These are phyloP conservation scores for Boletus hoseneyae DNA, from an alignment of 1,284 basidiomycete genomes.

Conservation along the genomic window DNA sequence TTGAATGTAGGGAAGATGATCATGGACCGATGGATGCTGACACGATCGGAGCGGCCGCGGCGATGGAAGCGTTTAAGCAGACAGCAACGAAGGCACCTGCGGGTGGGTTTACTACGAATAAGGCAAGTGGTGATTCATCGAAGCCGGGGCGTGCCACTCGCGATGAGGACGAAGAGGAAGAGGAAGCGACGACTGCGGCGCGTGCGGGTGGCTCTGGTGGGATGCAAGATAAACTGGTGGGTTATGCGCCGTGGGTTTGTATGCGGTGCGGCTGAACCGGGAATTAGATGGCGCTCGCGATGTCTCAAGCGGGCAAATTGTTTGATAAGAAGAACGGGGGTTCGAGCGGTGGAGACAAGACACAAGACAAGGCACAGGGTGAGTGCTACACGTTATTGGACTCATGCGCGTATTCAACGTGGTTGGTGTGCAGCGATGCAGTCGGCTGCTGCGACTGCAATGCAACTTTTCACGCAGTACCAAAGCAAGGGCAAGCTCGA, in stretches of 20 bases:
- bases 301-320: slow-evolving; percentile 33
- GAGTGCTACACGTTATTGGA: too few relatives aligned
- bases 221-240: slow-evolving; percentile 32
- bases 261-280: slow-evolving; percentile 2
- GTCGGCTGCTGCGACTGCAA: slow-evolving; percentile 31
- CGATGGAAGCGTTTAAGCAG: slow-evolving; percentile 33
- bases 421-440: slow-evolving; percentile 28
- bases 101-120: slow-evolving; percentile 17
- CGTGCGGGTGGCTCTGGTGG: slow-evolving; percentile 17
- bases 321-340: slow-evolving; percentile 34
- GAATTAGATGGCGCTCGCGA: slow-evolving; percentile 29
- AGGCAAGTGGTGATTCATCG: slow-evolving; percentile 3
- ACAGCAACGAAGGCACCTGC: slow-evolving; percentile 21
- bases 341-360: slow-evolving; percentile 10
- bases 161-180: slow-evolving; percentile 10
- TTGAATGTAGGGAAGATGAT: slow-evolving; percentile 17
- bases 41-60: slow-evolving; percentile 29
- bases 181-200: slow-evolving; percentile 3
- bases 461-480: slow-evolving; percentile 27
- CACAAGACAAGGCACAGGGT: slow-evolving; percentile 31
- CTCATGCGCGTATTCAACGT: background rate
- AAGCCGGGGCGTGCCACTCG: background rate
- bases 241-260: slow-evolving; percentile 3
- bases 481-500: slow-evolving; percentile 30
- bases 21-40: slow-evolving; percentile 30